Evolutionary conservation across 306 rosid species (phyloP).

Genomic region (Malus asiatica): DNA sequence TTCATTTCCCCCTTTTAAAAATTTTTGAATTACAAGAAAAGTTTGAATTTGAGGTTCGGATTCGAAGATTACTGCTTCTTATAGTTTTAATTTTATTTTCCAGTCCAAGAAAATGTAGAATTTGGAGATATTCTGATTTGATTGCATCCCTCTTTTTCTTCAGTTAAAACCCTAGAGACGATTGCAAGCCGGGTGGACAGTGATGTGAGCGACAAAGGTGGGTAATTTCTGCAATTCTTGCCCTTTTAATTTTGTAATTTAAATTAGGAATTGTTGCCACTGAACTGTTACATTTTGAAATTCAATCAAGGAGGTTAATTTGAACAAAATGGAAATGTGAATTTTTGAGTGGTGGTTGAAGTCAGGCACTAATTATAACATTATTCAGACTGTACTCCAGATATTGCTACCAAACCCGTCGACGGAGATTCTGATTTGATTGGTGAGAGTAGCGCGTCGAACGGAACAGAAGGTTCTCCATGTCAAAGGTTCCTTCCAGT

Average conservation of each 20-base stretch:
- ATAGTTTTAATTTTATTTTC: not conserved
- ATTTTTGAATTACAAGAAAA: not conserved
- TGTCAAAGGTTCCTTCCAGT: slow-evolving; percentile 71
- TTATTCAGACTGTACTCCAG: slow-evolving; percentile 13
- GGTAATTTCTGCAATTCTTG: not conserved
- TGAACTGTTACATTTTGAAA: not conserved
- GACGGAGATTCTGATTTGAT: slow-evolving; percentile 29
- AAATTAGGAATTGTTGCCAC: not conserved
- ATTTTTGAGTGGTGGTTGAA: not conserved
- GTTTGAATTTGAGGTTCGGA: not conserved
- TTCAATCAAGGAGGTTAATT: not conserved
- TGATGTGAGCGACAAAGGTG: slow-evolving; percentile 1
- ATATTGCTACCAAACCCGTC: slow-evolving; percentile 22
- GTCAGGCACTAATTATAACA: not conserved
- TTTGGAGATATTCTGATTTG: not conserved
- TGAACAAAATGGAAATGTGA: not conserved
- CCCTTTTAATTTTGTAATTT: not conserved
- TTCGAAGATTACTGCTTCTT: not conserved
- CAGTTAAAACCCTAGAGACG: slow-evolving; percentile 12
- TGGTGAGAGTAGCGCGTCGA: slow-evolving; percentile 38
- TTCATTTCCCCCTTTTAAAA: not conserved
- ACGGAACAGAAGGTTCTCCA: slow-evolving; percentile 45
- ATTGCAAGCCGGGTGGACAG: not conserved
- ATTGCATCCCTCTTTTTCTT: not conserved
- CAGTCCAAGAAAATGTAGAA: not conserved